Evolutionary conservation across 345 rosid species (phyloP), one percentile per base, ranked within the genome.

Genomic region (Salix udensis): DNA sequence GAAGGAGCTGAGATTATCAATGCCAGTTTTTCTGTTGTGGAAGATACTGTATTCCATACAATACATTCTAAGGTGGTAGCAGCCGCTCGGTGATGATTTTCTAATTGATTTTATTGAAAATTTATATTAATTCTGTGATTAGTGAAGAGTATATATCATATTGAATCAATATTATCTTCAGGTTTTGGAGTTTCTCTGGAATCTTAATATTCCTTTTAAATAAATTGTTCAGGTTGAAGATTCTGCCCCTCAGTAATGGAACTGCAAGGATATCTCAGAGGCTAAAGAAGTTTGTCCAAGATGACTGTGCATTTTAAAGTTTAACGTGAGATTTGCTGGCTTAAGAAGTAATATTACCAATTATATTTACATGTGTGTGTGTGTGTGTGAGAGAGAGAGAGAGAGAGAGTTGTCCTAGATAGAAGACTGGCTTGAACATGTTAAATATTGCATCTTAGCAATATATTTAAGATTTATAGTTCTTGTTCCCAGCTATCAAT

Each of bases 1-100:
- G 89, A 86, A 78, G 87, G 89, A 46, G 88, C 71, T 42, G 89
- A 86, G 60, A 65, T 87, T 74, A 79, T 81, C 30, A 74, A 72
- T 77, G 90, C 89, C 46, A 82, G 68, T 48, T 82, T 85, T 64
- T 80, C 87, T 44, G 81, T 69, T 30, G 77, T 82, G 14, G 67
- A 80, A 14, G 84, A 86, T 65, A 71, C 76, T 52, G 79, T 86
- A 60, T 80, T 83, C 76, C 89, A 88, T 48, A 76, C 87, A 2
- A 82, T 88, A 48, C 84, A 85, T 75, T 80, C 83, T 13, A 61
- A 62, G 88, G 91, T 88, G 82, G 1, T 23, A 58, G 28, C 12
- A n/a, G 31, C 46, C 5, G 15, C 24, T 9, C 6, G 16, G 23
- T 6, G 39, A 37, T 40, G 0, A 10, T n/a, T 37, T 37, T 4